A percentile compares a stretch with the other conserved stretches of the same genome.
Conservation (phyloP, 2,329 filamentous ascomycete species). For the Ophiobolus disseminans region DNA sequence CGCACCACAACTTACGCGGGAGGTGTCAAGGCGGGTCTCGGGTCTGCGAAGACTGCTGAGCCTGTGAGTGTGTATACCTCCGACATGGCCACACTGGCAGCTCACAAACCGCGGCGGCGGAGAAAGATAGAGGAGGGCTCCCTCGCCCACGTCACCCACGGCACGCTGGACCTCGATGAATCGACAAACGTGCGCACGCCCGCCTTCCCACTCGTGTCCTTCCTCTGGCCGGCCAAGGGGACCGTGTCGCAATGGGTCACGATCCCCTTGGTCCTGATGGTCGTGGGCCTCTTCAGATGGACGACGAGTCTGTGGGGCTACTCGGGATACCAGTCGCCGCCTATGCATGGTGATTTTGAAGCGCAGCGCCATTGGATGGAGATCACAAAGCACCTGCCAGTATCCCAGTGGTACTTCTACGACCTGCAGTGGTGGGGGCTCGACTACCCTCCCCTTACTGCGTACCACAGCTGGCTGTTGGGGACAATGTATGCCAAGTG, state of each 20-base stretch:
- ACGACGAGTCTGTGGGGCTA: constrained; percentile 92
- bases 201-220: constrained; percentile 88
- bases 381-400: constrained; percentile 83
- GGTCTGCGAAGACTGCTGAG: no score
- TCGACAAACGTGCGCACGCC: constrained; percentile 62
- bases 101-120: constrained; percentile 54
- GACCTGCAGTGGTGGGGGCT: constrained; percentile 97
- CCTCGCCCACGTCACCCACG: constrained; percentile 51
- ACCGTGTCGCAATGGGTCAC: constrained; percentile 91
- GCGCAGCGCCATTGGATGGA: constrained; percentile 99
- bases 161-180: constrained; percentile 53
- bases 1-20: constrained; percentile 10
- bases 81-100: constrained; percentile 32
- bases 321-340: constrained; percentile 83
- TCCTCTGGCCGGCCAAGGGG: constrained; percentile 88
- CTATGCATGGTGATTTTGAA: constrained; percentile 97
- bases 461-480: constrained; percentile 96
- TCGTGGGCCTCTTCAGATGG: constrained; percentile 91
- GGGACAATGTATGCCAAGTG: constrained; percentile 71
- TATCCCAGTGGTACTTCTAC: constrained; percentile 98
- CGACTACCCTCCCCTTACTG: constrained; percentile 96
- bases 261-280: constrained; percentile 86
- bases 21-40: constrained; percentile 11
- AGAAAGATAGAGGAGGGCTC: constrained; percentile 51
- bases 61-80: background rate